Evolutionary conservation across 148 eudicot species (phyloP), one percentile per base, ranked within the genome.

Genomic region (Fagopyrum tataricum): DNA sequence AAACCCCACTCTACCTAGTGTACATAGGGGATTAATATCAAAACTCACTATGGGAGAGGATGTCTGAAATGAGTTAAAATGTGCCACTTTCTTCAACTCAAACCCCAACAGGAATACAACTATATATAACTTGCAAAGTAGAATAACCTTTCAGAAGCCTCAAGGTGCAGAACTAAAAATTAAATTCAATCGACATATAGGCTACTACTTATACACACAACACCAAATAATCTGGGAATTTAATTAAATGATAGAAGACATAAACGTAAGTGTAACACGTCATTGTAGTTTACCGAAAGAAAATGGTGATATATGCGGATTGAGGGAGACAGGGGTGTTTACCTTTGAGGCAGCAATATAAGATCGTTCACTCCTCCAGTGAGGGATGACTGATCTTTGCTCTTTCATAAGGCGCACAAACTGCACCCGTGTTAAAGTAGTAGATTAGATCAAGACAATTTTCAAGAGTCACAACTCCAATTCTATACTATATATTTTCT

Each of bases 331-430:
- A 24, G 18, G 3, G 15, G 40, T 21, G 4, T 41, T 39, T 72
- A 95, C 99, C 99, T 92, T 89, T 71, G 92, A 89, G 67, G 97
- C 84, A 80, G 89, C 81, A 59, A 96, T 81, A 78, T 92, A 92
- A 84, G 97, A 85, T 37, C 94, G 87, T 62, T 89, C 89, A 76
- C 72, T 86, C 53, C 97, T 84, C 99, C 99, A 96, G 47, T 84
- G 88, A 76, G 99, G 97, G 76, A 79, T 49, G 39, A 80, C 79
- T 53, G 83, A 80, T 77, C 86, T 84, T 79, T 92, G 97, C 79
- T 92, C 97, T 80, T 86, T 96, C 71, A 87, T 88, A 75, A 88
- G 94, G 83, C 89, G 81, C 84, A 96, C 77, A 81, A 96, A 96
- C 99, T 96, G 82, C 81, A 82, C 73, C 73, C 72, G 73, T 73